Conservation (phyloP, 78 protist species). For the Pigoraptor vietnamica region DNA sequence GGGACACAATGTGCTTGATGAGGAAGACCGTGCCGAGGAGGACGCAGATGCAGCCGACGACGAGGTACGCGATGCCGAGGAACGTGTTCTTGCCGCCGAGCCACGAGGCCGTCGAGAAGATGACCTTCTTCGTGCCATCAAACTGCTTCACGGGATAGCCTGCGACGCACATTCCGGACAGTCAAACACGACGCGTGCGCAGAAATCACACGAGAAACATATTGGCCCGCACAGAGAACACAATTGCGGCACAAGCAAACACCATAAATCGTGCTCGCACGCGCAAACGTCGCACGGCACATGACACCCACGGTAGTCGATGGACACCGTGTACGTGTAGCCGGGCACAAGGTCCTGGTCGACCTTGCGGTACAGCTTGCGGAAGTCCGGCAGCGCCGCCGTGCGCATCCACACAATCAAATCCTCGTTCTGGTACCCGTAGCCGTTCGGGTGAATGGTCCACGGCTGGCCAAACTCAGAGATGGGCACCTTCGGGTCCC, state of each 20-base stretch:
- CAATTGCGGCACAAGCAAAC: not conserved
- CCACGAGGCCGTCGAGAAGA: conserved; percentile 87
- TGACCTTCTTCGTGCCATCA: conserved; percentile 77
- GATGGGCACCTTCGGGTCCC: not conserved
- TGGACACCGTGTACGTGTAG: conserved; percentile 14
- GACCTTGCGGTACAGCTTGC: conserved; percentile 79
- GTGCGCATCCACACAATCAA: conserved; percentile 95
- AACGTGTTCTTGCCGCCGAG: conserved; percentile 93
- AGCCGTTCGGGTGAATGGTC: not conserved
- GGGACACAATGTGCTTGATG: not conserved
- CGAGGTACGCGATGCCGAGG: conserved; percentile 81
- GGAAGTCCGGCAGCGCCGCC: conserved; percentile 90
- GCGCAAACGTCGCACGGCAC: not conserved
- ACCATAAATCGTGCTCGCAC: not conserved
- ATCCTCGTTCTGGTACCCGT: conserved; percentile 66
- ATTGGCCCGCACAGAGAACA: not conserved
- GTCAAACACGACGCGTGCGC: not conserved
- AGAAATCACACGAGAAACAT: not conserved
- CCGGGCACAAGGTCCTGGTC: conserved; percentile 52
- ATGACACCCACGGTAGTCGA: conserved; percentile 10
- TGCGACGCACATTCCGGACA: not conserved
- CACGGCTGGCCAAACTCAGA: not conserved
- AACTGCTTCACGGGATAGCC: conserved; percentile 63
- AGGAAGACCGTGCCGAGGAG: conserved; percentile 62
- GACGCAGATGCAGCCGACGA: conserved; percentile 68